Conservation (phyloP, 352 stramenopile genomes). For the Hyaloperonospora arabidopsidis region DNA sequence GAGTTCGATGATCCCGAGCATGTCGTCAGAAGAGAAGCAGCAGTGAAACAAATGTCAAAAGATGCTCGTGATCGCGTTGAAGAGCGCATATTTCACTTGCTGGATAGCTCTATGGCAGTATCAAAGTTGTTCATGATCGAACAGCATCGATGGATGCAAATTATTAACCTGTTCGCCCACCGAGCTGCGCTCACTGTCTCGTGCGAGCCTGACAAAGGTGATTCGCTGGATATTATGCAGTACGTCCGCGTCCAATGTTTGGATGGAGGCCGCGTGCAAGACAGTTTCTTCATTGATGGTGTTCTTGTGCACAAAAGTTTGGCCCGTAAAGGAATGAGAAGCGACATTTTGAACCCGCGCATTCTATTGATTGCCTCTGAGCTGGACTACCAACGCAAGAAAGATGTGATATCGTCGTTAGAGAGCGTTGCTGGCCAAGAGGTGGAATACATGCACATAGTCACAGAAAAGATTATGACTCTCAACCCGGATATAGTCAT, state of each 20-base stretch:
- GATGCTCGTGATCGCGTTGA: slow-evolving; percentile 58
- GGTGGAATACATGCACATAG: slow-evolving; percentile 87
- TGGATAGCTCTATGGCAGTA: slow-evolving; percentile 44
- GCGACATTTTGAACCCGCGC: slow-evolving; percentile 64
- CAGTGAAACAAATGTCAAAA: slow-evolving; percentile 49
- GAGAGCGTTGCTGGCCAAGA: slow-evolving; percentile 79
- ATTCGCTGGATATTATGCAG: slow-evolving; percentile 79
- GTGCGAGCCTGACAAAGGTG: slow-evolving; percentile 60
- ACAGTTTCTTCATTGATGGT: slow-evolving; percentile 85
- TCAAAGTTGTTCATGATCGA: slow-evolving; percentile 60
- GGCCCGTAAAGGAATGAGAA: slow-evolving; percentile 77
- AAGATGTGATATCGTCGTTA: slow-evolving; percentile 72
- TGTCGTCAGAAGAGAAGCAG: slow-evolving; percentile 33
- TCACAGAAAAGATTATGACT: slow-evolving; percentile 84
- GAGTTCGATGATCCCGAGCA: slow-evolving; percentile 39
- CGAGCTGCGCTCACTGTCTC: slow-evolving; percentile 55
- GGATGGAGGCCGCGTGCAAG: slow-evolving; percentile 60
- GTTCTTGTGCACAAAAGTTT: slow-evolving; percentile 85
- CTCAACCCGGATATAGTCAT: slow-evolving; percentile 79
- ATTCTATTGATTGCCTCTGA: slow-evolving; percentile 79
- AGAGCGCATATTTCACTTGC: slow-evolving; percentile 63
- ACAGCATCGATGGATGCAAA: slow-evolving; percentile 77
- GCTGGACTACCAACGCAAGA: slow-evolving; percentile 80
- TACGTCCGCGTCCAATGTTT: slow-evolving; percentile 80
- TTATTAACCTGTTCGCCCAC: slow-evolving; percentile 65